Conservation (phyloP, 805 yeast species). For the Nakazawaea peltata region DNA sequence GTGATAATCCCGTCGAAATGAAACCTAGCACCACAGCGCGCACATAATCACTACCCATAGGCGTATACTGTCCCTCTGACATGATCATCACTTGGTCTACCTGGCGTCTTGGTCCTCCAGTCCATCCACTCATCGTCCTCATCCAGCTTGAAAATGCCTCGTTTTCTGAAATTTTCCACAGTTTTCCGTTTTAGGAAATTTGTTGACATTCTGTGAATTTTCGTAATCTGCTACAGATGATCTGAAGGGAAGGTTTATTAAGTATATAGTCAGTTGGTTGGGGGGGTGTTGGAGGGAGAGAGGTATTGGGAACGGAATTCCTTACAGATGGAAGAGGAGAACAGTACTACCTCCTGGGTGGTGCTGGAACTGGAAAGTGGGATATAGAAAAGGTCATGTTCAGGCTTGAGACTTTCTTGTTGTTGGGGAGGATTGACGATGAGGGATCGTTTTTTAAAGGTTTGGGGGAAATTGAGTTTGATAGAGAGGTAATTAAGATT, state of each 20-base stretch:
- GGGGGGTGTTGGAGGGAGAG: too few species aligned
- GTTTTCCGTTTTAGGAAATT: too few species aligned
- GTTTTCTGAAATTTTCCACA: too few species aligned
- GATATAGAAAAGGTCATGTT: constrained; percentile 4
- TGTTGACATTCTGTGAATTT: too few species aligned
- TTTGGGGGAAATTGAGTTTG: constrained; percentile 9
- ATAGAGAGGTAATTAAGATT: constrained; percentile 6
- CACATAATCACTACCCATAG: constrained; percentile 1
- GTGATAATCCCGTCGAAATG: neutral
- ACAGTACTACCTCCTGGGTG: constrained; percentile 7
- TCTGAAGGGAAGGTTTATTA: too few species aligned
- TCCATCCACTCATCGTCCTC: too few species aligned
- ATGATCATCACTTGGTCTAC: too few species aligned
- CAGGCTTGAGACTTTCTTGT: constrained; percentile 10
- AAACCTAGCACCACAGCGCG: constrained; percentile 1
- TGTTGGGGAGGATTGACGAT: constrained; percentile 3
- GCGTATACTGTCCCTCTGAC: too few species aligned
- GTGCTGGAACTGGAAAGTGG: constrained; percentile 4
- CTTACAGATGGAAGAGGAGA: neutral
- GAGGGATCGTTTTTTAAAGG: constrained; percentile 7
- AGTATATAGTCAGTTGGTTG: too few species aligned
- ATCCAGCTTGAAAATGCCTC: too few species aligned
- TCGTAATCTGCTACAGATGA: too few species aligned
- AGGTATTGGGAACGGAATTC: neutral
- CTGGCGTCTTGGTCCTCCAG: too few species aligned